Evolutionary conservation across 1,139 yeast genomes (phyloP), one percentile per base, ranked within the genome.

Genomic region (Protomyces arabidopsidicola): DNA sequence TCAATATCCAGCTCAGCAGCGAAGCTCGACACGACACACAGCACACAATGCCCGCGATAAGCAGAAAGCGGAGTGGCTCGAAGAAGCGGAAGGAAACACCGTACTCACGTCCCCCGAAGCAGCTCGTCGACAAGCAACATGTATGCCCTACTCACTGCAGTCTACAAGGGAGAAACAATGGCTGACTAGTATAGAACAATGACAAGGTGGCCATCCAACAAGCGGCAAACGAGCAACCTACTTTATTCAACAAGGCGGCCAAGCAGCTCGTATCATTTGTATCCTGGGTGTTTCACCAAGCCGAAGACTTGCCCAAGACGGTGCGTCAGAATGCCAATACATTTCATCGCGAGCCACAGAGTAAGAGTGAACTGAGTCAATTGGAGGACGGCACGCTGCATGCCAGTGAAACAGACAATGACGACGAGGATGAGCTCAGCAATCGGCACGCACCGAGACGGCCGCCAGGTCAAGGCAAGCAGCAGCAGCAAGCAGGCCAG

Each of bases 361-460:
- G 39, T 22, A 51, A 54, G 16, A 52, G 62, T 20, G 36, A 10
- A 31, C 39, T 55, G 34, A 50, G 55, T 18, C 55, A 52, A 45
- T 27, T 58, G 27, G 62, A 58, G 20, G 62, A 58, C 9, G 62
- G 62, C 8, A 58, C 53, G 10, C 54, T 52, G 45, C 53, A 58
- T 20, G 16, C 5, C n/a, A 6, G 14, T 14, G 42, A 38, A 8
- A n/a, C 14, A 10, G 48, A 5, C 22, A 12, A 18, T 5, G 18
- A 18, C 18, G 42, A 36, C 14, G 16, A 12, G 16, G 12, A 42
- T 10, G 22, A n/a, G 12, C 48, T 42, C 24, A 20, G 48, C 48
- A 4, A 16, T 18, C 14, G 24, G 8, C 22, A 12, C 1, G 48
- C 22, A 18, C 48, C 48, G 12, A n/a, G 48, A 10, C 48, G 20